Evolutionary conservation across 2,329 filamentous ascomycete genomes (phyloP).

Genomic region (Nemania sp.): DNA sequence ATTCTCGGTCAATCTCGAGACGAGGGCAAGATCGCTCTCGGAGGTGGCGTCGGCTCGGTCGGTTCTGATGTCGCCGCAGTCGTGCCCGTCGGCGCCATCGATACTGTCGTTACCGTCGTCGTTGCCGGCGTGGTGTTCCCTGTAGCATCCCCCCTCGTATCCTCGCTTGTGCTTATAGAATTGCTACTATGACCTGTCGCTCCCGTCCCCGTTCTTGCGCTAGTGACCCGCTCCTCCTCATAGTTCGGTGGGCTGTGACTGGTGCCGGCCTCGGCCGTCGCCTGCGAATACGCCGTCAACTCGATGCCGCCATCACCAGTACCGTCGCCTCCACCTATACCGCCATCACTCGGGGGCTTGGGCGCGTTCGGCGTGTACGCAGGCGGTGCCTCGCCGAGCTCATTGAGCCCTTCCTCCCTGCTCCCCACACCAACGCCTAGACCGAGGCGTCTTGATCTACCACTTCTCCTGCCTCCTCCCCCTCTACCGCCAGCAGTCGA

Average conservation of each 20-base stretch:
- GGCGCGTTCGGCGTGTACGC: slow-evolving; percentile 47
- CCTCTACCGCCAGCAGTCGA: slow-evolving; percentile 30
- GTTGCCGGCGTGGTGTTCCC: slow-evolving; percentile 4
- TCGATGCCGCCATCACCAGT: slow-evolving; percentile 39
- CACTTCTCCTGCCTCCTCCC: slow-evolving; percentile 19
- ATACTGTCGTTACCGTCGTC: slow-evolving; percentile 8
- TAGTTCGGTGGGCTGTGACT: slow-evolving; percentile 39
- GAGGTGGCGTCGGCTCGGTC: slow-evolving; percentile 39
- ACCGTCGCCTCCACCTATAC: no score
- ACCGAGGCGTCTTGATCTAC: slow-evolving; percentile 29
- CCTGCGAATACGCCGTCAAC: slow-evolving; percentile 35
- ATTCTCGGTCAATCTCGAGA: slow-evolving; percentile 18
- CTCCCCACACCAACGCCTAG: slow-evolving; percentile 41
- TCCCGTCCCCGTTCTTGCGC: neutral
- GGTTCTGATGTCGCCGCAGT: slow-evolving; percentile 23
- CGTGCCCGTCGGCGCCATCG: slow-evolving; percentile 2
- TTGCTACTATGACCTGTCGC: neutral
- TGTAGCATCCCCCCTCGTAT: neutral
- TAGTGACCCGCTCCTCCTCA: slow-evolving; percentile 12
- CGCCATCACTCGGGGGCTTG: slow-evolving; percentile 29
- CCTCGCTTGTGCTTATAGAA: neutral
- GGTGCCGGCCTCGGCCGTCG: slow-evolving; percentile 28
- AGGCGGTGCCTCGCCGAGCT: slow-evolving; percentile 52
- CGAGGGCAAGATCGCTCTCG: slow-evolving; percentile 40
- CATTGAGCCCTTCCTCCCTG: slow-evolving; percentile 51